Conservation (phyloP, 164 flowering plant genomes). For the Amborella trichopoda region DNA sequence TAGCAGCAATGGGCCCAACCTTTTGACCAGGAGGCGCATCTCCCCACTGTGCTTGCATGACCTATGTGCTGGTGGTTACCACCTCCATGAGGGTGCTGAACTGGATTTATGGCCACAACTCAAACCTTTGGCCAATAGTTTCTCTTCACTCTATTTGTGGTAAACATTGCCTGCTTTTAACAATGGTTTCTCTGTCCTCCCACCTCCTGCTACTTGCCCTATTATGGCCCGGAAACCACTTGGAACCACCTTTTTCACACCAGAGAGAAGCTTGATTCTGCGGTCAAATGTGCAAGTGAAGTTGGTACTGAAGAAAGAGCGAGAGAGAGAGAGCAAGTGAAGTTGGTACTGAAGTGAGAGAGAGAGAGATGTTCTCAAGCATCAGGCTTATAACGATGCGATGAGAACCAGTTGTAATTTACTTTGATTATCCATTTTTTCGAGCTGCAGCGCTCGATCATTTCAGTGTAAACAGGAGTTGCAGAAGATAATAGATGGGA, state of each 20-base stretch:
- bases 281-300: no score
- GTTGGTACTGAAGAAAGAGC: no score
- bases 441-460: no score
- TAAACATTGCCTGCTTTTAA: slow-evolving; percentile 15
- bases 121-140: slow-evolving; percentile 18
- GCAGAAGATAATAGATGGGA: no score
- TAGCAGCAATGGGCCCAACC: slow-evolving; percentile 13
- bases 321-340: no score
- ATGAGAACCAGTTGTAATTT: no score
- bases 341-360: no score
- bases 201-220: slow-evolving; percentile 16
- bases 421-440: no score
- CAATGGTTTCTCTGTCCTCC: slow-evolving; percentile 13
- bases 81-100: slow-evolving; percentile 14
- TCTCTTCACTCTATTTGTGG: slow-evolving; percentile 15
- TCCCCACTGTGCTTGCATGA: slow-evolving; percentile 9
- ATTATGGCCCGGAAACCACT: slow-evolving; percentile 12
- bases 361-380: no score
- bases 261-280: slow-evolving; percentile 13
- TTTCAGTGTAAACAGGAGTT: no score
- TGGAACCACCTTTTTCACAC: slow-evolving; percentile 6
- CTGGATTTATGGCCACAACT: slow-evolving; percentile 17
- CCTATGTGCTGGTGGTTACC: slow-evolving; percentile 11
- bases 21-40: slow-evolving; percentile 17
- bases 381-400: no score